Evolutionary conservation across 192 early-diverging fungal genomes (phyloP), one percentile per base, ranked within the genome.

Genomic region (Coemansia guatemalensis): DNA sequence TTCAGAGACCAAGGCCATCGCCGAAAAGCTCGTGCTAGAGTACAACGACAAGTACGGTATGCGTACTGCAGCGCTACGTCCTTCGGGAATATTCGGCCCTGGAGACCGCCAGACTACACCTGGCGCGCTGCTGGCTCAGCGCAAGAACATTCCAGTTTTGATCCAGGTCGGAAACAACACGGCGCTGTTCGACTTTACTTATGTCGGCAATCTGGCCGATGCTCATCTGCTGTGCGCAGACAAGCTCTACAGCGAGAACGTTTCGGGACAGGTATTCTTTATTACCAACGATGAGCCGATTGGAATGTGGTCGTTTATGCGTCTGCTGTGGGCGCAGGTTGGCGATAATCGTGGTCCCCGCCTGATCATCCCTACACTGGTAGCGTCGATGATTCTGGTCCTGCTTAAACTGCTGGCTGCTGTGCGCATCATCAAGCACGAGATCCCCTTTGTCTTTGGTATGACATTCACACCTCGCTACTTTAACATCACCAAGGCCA

Each of bases 121-220:
- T 0, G 89, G 86, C 17, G 80, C 86, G 51, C 64, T 93, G 71
- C 75, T 80, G 67, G 88, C 90, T 1, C 81, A 84, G 68, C 62
- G 69, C 81, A 85, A 24, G 75, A 88, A 76, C 81, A 81, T 81
- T 63, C 76, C 75, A 8, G 76, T 83, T 21, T 50, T 84, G 49
- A 81, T 93, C 60, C 92, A 93, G 78, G 88, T 98, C 56, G 96
- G 96, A 21, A 71, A 87, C 67, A 95, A 95, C 82, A 83, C 76
- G 0, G 86, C 85, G 35, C 67, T 95, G 39, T 89, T 94, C 72
- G 96, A 98, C 64, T 94, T 87, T 70, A 96, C 96, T 9, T 95
- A 95, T 66, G 96, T 98, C 6, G 92, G 87, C 67, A 98, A 98
- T 62, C 88, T 91, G n/a, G 93, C 93, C 7, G 92, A 95, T 58